Percentiles rank a stretch among this genome's conserved stretches.
These are phyloP conservation scores for Cucurbita moschata DNA, from an alignment of 306 rosid genomes.

Conservation along the genomic window DNA sequence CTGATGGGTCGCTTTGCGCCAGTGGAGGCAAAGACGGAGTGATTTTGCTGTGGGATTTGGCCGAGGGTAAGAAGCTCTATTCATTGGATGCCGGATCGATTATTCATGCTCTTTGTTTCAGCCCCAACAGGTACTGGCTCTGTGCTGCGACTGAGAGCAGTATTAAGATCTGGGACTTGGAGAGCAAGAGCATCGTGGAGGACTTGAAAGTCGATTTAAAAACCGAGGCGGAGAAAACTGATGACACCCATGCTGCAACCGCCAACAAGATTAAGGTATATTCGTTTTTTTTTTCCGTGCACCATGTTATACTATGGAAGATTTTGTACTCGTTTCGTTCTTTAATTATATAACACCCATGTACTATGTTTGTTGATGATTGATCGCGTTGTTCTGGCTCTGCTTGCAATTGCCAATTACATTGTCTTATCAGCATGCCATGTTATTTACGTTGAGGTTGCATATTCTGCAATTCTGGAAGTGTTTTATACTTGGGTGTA, in stretches of 20 bases:
- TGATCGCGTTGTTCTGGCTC: neutral
- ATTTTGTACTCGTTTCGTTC: neutral
- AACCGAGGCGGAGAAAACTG: conserved; percentile 66
- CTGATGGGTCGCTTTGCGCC: conserved; percentile 86
- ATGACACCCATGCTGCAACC: conserved; percentile 27
- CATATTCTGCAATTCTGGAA: neutral
- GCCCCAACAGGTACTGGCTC: conserved; percentile 97
- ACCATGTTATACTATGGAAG: neutral
- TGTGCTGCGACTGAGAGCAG: conserved; percentile 93
- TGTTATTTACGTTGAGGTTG: neutral
- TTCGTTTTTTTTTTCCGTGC: neutral
- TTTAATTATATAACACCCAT: too few species aligned
- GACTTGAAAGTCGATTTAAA: conserved; percentile 85
- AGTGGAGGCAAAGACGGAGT: conserved; percentile 94
- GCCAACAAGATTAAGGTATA: conserved; percentile 68
- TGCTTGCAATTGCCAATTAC: neutral
- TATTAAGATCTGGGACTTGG: conserved; percentile 99
- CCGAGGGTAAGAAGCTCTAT: conserved; percentile 84
- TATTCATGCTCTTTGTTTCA: conserved; percentile 58
- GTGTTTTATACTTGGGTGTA: neutral
- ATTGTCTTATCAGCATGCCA: neutral
- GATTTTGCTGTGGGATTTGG: conserved; percentile 84
- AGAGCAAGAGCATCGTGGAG: conserved; percentile 87
- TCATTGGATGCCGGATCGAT: conserved; percentile 50
- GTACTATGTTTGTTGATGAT: neutral